phyloP scores from a whole-genome alignment of 2,329 filamentous ascomycete species.

The Neonectria sp. region DNA sequence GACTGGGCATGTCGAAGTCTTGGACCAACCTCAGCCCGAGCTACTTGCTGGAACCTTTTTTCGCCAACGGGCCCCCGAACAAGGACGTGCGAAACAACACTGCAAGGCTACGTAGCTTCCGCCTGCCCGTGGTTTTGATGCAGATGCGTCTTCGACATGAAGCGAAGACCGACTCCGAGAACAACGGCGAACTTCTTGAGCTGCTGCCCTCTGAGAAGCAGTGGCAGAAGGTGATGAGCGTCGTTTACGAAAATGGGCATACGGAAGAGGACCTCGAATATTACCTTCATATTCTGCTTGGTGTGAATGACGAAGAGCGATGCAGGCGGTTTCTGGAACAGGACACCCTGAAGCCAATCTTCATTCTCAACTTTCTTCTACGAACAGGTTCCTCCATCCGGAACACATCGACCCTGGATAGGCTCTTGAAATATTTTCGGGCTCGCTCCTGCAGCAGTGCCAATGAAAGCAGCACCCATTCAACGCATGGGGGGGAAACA shows the following conservation, averaged over 20 bases:
- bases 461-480: conserved; percentile 13
- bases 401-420: conserved; percentile 42
- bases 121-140: conserved; percentile 51
- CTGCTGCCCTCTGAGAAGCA: conserved; percentile 45
- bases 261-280: conserved; percentile 40
- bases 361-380: conserved; percentile 52
- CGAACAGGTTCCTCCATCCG: conserved; percentile 46
- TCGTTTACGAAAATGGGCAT: conserved; percentile 41
- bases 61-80: conserved; percentile 25
- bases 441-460: conserved; percentile 34
- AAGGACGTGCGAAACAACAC: conserved; percentile 32
- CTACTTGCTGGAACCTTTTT: conserved; percentile 43
- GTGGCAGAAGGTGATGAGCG: conserved; percentile 42
- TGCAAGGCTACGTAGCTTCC: conserved; percentile 46
- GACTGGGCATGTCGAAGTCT: conserved; percentile 38
- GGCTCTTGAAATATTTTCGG: conserved; percentile 47
- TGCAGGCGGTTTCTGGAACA: conserved; percentile 51
- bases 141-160: conserved; percentile 50
- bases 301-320: conserved; percentile 49
- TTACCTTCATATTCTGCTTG: conserved; percentile 50
- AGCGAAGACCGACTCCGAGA: conserved; percentile 30
- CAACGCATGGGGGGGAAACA: neutral
- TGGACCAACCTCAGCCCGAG: conserved; percentile 45
- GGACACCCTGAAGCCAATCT: conserved; percentile 44
- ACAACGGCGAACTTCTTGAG: conserved; percentile 36